Conservation (phyloP, 495 filamentous ascomycete species). For the Daldinia vernicosa region DNA sequence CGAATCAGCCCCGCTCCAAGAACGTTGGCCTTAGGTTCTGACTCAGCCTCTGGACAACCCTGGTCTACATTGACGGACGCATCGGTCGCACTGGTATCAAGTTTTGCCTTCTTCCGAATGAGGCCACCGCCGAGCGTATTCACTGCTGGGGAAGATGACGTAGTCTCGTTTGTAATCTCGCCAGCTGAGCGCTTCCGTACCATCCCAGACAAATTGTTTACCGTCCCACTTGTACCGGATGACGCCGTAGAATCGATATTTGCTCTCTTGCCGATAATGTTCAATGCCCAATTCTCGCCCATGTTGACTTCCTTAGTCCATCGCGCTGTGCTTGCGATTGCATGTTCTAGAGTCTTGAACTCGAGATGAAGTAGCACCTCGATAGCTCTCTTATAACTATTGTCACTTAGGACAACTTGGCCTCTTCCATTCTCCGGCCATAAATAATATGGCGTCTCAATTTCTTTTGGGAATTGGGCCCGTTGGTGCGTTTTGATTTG, state of each 20-base stretch:
- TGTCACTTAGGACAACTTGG: slow-evolving; percentile 72
- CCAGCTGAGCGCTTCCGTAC: slow-evolving; percentile 49
- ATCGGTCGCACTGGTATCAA: slow-evolving; percentile 18
- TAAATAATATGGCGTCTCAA: slow-evolving; percentile 67
- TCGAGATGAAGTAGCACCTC: slow-evolving; percentile 85
- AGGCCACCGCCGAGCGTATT: slow-evolving; percentile 54
- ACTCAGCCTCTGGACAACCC: not conserved
- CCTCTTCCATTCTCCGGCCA: slow-evolving; percentile 77
- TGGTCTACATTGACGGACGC: not conserved
- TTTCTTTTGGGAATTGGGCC: slow-evolving; percentile 50
- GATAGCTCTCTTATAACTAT: slow-evolving; percentile 77
- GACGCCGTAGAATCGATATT: slow-evolving; percentile 19
- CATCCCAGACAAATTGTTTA: slow-evolving; percentile 49
- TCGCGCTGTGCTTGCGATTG: slow-evolving; percentile 70
- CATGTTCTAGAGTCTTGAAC: slow-evolving; percentile 77
- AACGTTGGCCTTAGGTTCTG: slow-evolving; percentile 61
- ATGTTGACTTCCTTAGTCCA: slow-evolving; percentile 68
- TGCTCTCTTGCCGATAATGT: slow-evolving; percentile 48
- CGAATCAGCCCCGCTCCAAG: slow-evolving; percentile 67
- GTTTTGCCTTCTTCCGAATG: slow-evolving; percentile 74
- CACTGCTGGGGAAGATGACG: slow-evolving; percentile 31
- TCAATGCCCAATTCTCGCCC: slow-evolving; percentile 60
- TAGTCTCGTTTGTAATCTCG: slow-evolving; percentile 8
- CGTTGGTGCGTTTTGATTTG: slow-evolving; percentile 63
- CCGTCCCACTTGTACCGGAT: slow-evolving; percentile 9